Conservation (phyloP, 2,329 filamentous ascomycete species). For the Neofusicoccum parvum region DNA sequence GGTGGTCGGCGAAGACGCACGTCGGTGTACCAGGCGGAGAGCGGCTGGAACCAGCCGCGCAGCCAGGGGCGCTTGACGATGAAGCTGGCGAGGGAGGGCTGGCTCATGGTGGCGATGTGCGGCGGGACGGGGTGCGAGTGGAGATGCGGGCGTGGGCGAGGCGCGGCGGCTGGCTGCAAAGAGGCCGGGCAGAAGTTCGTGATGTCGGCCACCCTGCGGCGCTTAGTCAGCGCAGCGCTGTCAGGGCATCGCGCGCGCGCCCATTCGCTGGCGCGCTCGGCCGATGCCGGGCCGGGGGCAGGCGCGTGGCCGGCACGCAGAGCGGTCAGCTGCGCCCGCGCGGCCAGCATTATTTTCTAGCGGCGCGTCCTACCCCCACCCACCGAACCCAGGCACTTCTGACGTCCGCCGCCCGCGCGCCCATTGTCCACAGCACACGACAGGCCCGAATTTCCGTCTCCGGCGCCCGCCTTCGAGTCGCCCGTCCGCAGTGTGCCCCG, state of each 20-base stretch:
- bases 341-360: conserved; percentile 13
- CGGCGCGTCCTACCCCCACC: background rate
- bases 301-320: background rate
- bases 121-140: conserved; percentile 25
- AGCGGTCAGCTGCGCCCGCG: background rate
- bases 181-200: conserved; percentile 24
- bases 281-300: background rate
- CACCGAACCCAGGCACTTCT: conserved; percentile 10
- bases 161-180: conserved; percentile 30
- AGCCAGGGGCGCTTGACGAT: conserved; percentile 87
- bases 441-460: background rate
- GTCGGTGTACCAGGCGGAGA: conserved; percentile 86
- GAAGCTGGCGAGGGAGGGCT: conserved; percentile 72
- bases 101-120: conserved; percentile 60
- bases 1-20: conserved; percentile 3
- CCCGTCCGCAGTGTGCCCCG: conserved; percentile 14
- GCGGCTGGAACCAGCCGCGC: conserved; percentile 72
- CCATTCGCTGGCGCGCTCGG: background rate
- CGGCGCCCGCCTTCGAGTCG: background rate
- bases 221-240: background rate
- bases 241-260: background rate
- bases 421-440: conserved; percentile 14
- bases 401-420: conserved; percentile 14
- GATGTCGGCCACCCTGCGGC: conserved; percentile 19
- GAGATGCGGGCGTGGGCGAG: conserved; percentile 20